Conservation (phyloP, 1,284 basidiomycete species). For the Rhodotorula sp. region DNA sequence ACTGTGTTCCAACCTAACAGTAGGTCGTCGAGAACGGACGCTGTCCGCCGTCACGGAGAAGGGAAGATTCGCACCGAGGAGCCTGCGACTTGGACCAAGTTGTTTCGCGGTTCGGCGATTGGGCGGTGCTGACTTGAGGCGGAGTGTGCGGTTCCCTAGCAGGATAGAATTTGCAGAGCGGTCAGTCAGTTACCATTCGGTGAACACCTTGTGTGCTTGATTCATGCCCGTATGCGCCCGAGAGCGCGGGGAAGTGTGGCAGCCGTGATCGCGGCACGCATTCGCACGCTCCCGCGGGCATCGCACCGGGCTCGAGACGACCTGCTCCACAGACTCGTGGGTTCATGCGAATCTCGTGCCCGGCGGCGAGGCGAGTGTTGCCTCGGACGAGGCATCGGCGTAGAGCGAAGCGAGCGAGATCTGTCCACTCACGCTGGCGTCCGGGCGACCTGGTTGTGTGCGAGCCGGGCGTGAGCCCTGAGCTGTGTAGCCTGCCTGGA, state of each 20-base stretch:
- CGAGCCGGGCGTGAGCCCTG: background rate
- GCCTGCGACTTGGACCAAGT: conserved; percentile 33
- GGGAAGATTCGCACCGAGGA: conserved; percentile 15
- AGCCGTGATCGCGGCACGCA: background rate
- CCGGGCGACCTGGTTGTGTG: conserved; percentile 27
- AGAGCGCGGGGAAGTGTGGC: background rate
- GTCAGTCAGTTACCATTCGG: background rate
- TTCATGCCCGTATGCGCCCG: no score
- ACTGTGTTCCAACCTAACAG: no score
- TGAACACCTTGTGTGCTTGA: no score
- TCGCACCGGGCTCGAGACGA: no score
- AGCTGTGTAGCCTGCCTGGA: background rate
- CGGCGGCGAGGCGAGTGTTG: background rate
- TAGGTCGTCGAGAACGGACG: no score
- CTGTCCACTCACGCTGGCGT: conserved; percentile 20
- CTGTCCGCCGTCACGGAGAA: background rate
- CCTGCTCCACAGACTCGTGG: background rate
- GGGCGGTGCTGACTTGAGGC: conserved; percentile 19
- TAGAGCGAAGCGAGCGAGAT: no score
- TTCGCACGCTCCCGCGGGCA: no score
- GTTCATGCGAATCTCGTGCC: background rate
- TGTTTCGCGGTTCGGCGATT: conserved; percentile 36
- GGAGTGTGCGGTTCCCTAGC: conserved; percentile 38
- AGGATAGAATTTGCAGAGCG: background rate
- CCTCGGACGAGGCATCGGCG: background rate